phyloP scores from a whole-genome alignment of 768 basidiomycete species.

The Galerina marginata region DNA sequence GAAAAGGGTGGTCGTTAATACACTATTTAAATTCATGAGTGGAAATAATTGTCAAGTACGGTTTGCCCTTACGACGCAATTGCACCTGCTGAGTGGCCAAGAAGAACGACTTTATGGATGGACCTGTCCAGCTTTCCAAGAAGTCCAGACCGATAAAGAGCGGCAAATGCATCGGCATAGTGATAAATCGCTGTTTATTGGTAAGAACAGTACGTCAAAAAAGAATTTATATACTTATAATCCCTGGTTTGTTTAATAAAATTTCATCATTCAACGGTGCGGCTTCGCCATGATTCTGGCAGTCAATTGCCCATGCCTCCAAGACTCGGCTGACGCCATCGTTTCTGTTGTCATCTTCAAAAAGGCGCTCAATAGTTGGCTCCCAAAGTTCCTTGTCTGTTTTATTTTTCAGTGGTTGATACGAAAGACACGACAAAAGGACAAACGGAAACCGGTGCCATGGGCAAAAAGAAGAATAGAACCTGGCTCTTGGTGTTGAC shows the following conservation, averaged over 20 bases:
- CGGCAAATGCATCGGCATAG: background rate
- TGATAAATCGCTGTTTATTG: background rate
- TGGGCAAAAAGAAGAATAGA: slow-evolving; percentile 4
- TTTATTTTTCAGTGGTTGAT: background rate
- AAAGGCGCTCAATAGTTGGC: slow-evolving; percentile 1
- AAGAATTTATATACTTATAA: background rate
- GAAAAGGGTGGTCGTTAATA: too few relatives aligned
- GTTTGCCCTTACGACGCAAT: background rate
- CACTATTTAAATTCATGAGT: too few relatives aligned
- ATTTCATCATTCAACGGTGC: background rate
- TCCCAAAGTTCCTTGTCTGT: slow-evolving; percentile 8
- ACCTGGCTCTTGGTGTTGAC: background rate
- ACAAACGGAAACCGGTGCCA: slow-evolving; percentile 7
- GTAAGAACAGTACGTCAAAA: background rate
- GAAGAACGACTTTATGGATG: background rate
- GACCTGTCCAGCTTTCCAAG: background rate
- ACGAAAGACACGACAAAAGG: background rate
- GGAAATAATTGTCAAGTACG: too few relatives aligned
- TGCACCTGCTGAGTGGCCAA: slow-evolving; percentile 4
- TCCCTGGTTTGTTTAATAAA: background rate
- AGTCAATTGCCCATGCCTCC: slow-evolving; percentile 9
- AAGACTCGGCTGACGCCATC: background rate
- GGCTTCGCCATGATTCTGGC: slow-evolving; percentile 1
- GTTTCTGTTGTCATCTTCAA: background rate
- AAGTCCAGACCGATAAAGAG: background rate